Evolutionary conservation across 2,329 filamentous ascomycete genomes (phyloP).

Genomic region (Aspergillus sp.): DNA sequence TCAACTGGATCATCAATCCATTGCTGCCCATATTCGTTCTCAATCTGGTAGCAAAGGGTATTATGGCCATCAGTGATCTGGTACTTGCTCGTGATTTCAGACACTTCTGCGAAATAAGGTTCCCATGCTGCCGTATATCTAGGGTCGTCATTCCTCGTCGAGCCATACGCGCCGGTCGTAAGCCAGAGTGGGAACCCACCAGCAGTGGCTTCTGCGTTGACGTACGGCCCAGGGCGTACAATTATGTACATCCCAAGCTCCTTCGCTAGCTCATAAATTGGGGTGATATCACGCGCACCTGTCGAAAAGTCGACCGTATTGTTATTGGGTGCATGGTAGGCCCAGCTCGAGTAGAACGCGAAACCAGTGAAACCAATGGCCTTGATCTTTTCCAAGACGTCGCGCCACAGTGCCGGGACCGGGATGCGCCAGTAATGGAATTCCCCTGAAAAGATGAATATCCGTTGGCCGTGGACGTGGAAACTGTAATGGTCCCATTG

Average conservation of each 20-base stretch:
- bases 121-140: conserved; percentile 32
- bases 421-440: conserved; percentile 56
- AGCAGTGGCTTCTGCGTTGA: conserved; percentile 63
- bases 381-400: conserved; percentile 54
- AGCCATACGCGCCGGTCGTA: conserved; percentile 53
- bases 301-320: conserved; percentile 52
- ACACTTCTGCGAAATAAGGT: conserved; percentile 30
- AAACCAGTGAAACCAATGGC: conserved; percentile 51
- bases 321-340: conserved; percentile 49
- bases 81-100: conserved; percentile 30
- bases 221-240: conserved; percentile 60
- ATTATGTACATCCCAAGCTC: conserved; percentile 57
- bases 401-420: conserved; percentile 51
- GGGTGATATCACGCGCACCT: conserved; percentile 54
- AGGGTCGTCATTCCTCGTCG: conserved; percentile 32
- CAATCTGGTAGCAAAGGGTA: conserved; percentile 31
- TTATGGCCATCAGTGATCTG: conserved; percentile 31
- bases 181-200: conserved; percentile 64
- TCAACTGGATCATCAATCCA: conserved; percentile 31
- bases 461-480: conserved; percentile 50
- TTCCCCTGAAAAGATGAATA: conserved; percentile 56
- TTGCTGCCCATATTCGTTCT: conserved; percentile 41
- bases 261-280: conserved; percentile 54
- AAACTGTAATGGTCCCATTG: conserved; percentile 58
- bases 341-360: conserved; percentile 51